These are phyloP conservation scores for Ophiognomonia clavigignenti-juglandacearum DNA, from an alignment of 2,329 filamentous ascomycete genomes.

Conservation along the genomic window DNA sequence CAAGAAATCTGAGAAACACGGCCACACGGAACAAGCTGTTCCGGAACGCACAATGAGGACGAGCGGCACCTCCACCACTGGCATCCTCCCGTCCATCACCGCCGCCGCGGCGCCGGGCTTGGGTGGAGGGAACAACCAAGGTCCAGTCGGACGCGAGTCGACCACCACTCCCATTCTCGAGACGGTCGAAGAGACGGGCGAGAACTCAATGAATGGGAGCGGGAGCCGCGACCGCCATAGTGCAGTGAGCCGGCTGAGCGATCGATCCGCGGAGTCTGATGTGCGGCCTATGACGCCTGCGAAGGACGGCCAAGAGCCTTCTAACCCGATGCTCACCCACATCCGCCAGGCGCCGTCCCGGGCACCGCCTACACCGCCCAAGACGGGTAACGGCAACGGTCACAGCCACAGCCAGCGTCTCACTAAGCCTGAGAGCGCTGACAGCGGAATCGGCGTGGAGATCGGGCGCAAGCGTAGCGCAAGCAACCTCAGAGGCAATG, in stretches of 20 bases:
- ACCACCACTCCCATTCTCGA: constrained; percentile 56
- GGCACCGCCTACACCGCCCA: constrained; percentile 43
- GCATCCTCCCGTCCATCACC: constrained; percentile 17
- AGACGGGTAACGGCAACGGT: constrained; percentile 22
- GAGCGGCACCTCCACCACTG: constrained; percentile 19
- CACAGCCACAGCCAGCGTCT: constrained; percentile 10
- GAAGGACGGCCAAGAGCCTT: constrained; percentile 32
- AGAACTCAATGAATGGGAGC: constrained; percentile 63
- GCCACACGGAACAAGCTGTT: constrained; percentile 42
- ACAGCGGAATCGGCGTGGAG: constrained; percentile 40
- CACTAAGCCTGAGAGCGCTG: constrained; percentile 41
- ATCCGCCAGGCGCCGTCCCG: constrained; percentile 8
- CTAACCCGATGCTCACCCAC: constrained; percentile 27
- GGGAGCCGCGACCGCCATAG: constrained; percentile 53
- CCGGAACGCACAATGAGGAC: constrained; percentile 56
- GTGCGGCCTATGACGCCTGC: constrained; percentile 36
- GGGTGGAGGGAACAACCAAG: constrained; percentile 15
- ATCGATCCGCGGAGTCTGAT: constrained; percentile 26
- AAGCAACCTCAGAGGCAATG: constrained; percentile 23
- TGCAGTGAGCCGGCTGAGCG: constrained; percentile 26
- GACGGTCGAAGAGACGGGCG: constrained; percentile 85
- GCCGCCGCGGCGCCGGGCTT: constrained; percentile 15
- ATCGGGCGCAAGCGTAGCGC: constrained; percentile 22
- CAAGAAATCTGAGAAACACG: constrained; percentile 28
- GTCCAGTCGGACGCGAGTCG: constrained; percentile 40